phyloP scores from a whole-genome alignment of 192 early-diverging fungal species.

The Gigaspora rosea region DNA sequence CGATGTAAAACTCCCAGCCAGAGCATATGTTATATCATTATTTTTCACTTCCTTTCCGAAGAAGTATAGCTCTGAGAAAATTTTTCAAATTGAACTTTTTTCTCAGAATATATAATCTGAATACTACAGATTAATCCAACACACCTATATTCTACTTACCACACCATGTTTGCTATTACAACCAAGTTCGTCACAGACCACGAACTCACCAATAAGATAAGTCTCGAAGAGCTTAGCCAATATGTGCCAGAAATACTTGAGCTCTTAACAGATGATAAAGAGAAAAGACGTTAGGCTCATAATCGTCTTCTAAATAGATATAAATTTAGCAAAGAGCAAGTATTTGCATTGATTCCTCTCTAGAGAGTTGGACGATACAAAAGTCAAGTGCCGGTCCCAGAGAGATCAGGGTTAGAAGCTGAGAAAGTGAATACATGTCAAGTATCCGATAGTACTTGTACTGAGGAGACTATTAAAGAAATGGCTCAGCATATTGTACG shows the following conservation, averaged over 20 bases:
- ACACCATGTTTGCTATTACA: constrained; percentile 14
- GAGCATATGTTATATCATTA: neutral
- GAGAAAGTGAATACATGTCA: neutral
- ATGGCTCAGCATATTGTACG: constrained; percentile 14
- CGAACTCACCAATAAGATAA: neutral
- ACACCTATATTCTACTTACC: neutral
- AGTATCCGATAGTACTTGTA: neutral
- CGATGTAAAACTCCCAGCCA: neutral
- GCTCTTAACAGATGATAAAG: too few relatives aligned
- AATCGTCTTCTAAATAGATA: too few relatives aligned
- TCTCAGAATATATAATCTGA: constrained; percentile 7
- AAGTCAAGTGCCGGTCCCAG: neutral
- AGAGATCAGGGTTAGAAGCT: too few relatives aligned
- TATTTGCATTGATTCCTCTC: too few relatives aligned
- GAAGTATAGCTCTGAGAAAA: too few relatives aligned
- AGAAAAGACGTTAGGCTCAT: too few relatives aligned
- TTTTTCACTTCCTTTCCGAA: neutral
- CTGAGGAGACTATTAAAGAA: constrained; percentile 1
- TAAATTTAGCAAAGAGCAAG: too few relatives aligned
- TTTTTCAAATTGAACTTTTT: constrained; percentile 22
- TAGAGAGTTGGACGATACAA: neutral
- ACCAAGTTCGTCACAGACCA: constrained; percentile 9
- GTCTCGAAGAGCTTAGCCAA: constrained; percentile 1
- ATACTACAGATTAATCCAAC: constrained; percentile 7
- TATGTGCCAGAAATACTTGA: too few relatives aligned